Conservation (phyloP, 192 early-diverging fungal genomes). For the Phycomyces nitens region DNA sequence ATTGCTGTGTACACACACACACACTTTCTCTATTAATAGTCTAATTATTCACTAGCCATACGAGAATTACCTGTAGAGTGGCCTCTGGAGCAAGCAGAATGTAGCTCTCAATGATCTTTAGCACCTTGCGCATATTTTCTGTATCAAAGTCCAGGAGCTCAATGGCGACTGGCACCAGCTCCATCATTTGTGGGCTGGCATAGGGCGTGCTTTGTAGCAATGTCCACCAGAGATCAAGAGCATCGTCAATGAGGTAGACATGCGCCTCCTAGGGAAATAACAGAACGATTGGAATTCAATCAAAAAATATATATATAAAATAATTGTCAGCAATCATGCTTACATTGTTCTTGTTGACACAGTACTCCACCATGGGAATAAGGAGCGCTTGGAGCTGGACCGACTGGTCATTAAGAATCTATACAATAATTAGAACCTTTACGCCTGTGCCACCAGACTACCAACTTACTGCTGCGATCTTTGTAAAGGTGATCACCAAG, state of each 20-base stretch:
- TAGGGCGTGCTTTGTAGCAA: constrained; percentile 66
- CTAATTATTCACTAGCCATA: not conserved
- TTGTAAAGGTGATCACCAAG: constrained; percentile 73
- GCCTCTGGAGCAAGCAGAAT: constrained; percentile 59
- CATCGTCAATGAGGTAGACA: constrained; percentile 87
- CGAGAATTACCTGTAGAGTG: constrained; percentile 48
- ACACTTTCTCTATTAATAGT: not conserved
- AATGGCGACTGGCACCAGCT: constrained; percentile 60
- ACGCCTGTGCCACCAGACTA: no score
- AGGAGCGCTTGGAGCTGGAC: constrained; percentile 69
- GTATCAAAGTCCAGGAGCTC: constrained; percentile 68
- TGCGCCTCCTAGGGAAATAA: constrained; percentile 53
- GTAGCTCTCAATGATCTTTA: constrained; percentile 87
- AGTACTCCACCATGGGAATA: constrained; percentile 71
- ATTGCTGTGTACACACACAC: not conserved
- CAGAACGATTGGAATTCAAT: not conserved
- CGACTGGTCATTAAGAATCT: constrained; percentile 51
- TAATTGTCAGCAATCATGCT: no score
- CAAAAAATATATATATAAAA: not conserved
- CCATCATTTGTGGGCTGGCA: constrained; percentile 49
- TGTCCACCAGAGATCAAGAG: constrained; percentile 84
- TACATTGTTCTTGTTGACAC: constrained; percentile 60
- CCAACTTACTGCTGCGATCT: constrained; percentile 62
- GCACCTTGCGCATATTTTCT: constrained; percentile 68
- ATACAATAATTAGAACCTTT: constrained; percentile 1